phyloP scores from a whole-genome alignment of 2,329 filamentous ascomycete species.

The Diaporthe capsici region DNA sequence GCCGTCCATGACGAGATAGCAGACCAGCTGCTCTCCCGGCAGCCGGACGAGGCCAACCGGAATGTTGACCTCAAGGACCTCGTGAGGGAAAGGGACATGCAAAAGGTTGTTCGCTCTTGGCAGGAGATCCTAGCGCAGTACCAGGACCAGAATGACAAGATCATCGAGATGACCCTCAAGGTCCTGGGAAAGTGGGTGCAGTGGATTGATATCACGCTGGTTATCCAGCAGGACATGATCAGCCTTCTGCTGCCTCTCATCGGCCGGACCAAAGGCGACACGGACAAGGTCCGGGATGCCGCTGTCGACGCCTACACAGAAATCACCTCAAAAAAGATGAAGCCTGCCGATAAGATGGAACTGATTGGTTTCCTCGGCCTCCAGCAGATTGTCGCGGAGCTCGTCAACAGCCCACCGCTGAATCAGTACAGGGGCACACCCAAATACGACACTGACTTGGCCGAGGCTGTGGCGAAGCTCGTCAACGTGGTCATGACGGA shows the following conservation, averaged over 20 bases:
- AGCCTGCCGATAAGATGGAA: slow-evolving; percentile 90
- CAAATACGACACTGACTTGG: slow-evolving; percentile 94
- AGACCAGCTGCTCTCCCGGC: slow-evolving; percentile 86
- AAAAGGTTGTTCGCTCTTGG: slow-evolving; percentile 91
- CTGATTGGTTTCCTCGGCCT: slow-evolving; percentile 94
- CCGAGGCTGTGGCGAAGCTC: slow-evolving; percentile 93
- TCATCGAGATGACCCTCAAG: slow-evolving; percentile 90
- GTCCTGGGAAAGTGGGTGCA: slow-evolving; percentile 98
- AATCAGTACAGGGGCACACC: slow-evolving; percentile 84
- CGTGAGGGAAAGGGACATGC: slow-evolving; percentile 87
- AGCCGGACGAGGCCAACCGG: slow-evolving; percentile 83
- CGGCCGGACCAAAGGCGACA: slow-evolving; percentile 75
- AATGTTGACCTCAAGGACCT: slow-evolving; percentile 94
- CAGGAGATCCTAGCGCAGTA: slow-evolving; percentile 89
- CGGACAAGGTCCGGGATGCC: slow-evolving; percentile 88
- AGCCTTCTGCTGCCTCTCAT: slow-evolving; percentile 88
- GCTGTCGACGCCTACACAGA: slow-evolving; percentile 96
- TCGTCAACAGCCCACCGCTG: slow-evolving; percentile 86
- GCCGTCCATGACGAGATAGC: slow-evolving; percentile 98
- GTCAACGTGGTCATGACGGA: slow-evolving; percentile 92
- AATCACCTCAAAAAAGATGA: slow-evolving; percentile 99
- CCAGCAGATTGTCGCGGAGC: slow-evolving; percentile 85
- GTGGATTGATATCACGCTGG: slow-evolving; percentile 96
- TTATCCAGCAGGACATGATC: slow-evolving; percentile 92
- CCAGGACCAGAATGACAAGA: slow-evolving; percentile 75